Conservation (phyloP, 2,329 filamentous ascomycete genomes). For the Fusarium sp. region DNA sequence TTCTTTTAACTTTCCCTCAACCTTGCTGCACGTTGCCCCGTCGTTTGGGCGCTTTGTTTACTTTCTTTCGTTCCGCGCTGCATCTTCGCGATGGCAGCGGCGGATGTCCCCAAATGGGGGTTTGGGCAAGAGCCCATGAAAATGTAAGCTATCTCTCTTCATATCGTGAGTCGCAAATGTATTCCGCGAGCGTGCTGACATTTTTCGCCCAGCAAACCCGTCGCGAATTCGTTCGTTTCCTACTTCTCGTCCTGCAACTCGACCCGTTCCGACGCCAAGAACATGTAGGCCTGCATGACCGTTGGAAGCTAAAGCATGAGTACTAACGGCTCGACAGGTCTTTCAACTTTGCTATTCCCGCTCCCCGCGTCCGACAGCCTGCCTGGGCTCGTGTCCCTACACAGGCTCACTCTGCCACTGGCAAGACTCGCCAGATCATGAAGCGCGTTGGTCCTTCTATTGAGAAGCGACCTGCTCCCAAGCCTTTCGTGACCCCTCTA, state of each 20-base stretch:
- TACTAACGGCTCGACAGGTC: conserved; percentile 37
- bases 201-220: conserved; percentile 36
- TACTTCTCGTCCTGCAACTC: conserved; percentile 42
- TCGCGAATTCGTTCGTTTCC: conserved; percentile 40
- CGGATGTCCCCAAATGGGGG: conserved; percentile 40
- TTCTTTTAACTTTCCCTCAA: conserved; percentile 1
- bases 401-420: conserved; percentile 41
- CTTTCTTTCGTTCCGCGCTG: conserved; percentile 37
- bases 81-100: conserved; percentile 44
- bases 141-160: conserved; percentile 30
- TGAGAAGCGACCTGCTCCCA: not conserved
- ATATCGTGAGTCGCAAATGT: rapidly evolving
- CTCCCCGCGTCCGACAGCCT: conserved; percentile 38
- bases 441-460: conserved; percentile 46
- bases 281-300: conserved; percentile 31
- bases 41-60: conserved; percentile 42
- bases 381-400: conserved; percentile 50
- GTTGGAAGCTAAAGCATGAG: not conserved
- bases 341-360: conserved; percentile 36
- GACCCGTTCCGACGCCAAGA: conserved; percentile 14
- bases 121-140: conserved; percentile 37
- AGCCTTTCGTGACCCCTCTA: conserved; percentile 2
- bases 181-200: conserved; percentile 25
- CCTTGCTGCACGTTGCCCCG: conserved; percentile 33
- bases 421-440: conserved; percentile 47